Evolutionary conservation across 495 filamentous ascomycete species (phyloP), one percentile per base, ranked within the genome.

Genomic region (Tuber umbilicatum): DNA sequence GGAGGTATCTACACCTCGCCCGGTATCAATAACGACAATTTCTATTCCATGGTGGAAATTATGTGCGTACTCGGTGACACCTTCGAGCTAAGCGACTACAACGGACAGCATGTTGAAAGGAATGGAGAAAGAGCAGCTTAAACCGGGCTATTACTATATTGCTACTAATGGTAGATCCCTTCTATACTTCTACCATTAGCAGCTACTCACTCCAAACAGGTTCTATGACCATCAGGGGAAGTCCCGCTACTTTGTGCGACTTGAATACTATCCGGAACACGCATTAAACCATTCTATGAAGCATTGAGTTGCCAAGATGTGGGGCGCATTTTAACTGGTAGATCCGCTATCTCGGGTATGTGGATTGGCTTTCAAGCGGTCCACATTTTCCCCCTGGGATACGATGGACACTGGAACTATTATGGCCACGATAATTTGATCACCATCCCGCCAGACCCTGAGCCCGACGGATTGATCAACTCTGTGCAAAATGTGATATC

Each of bases 41-140:
- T n/a, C n/a, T n/a, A n/a, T n/a, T n/a, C n/a, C n/a, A n/a, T n/a
- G n/a, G n/a, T n/a, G n/a, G n/a, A n/a, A n/a, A n/a, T n/a, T n/a
- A n/a, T n/a, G n/a, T n/a, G n/a, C n/a, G n/a, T n/a, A n/a, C n/a
- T 78, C 73, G 73, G 74, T 47, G 74, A 42, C 17, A 73, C 71
- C 40, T 80, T 73, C 76, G 75, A 70, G 70, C 68, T 82, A 73
- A 69, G 43, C 72, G 73, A 80, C 73, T 73, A 78, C 77, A 76
- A 70, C 74, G 75, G 72, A 70, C 78, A 68, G 37, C 1, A 7
- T 10, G 42, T 43, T 43, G 42, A 43, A 43, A 43, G 42, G 10
- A 10, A 81, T 74, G 69, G n/a, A n/a, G n/a, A n/a, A 79, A 68
- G 35, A 79, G 72, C 60, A 73, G 50, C 70, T 83, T 69, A 75